A percentile compares a stretch with the other conserved stretches of the same genome.
Evolutionary conservation across 768 basidiomycete species (phyloP).

Genomic region (Hydnomerulius pinastri): DNA sequence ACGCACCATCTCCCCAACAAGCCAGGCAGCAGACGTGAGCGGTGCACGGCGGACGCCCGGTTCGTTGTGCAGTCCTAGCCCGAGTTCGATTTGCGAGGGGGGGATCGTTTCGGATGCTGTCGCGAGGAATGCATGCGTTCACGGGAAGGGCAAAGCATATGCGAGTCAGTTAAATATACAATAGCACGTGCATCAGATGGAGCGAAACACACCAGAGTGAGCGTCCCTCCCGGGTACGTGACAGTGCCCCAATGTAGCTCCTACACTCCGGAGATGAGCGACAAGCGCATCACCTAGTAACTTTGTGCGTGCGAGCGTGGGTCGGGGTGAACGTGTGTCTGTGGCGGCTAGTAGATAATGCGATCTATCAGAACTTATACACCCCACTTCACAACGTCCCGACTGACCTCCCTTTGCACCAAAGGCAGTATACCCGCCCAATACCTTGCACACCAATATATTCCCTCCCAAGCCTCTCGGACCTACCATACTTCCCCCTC

Average conservation of each 20-base stretch:
- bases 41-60: conserved; percentile 35
- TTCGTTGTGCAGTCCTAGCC: conserved; percentile 60
- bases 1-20: conserved; percentile 31
- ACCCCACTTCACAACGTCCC: no score
- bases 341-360: neutral
- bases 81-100: conserved; percentile 38
- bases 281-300: conserved; percentile 35
- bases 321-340: neutral
- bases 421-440: conserved; percentile 46
- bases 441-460: conserved; percentile 56
- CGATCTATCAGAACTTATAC: neutral
- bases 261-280: conserved; percentile 35
- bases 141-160: no score
- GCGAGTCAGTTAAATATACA: no score
- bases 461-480: conserved; percentile 51
- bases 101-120: conserved; percentile 8
- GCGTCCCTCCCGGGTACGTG: conserved; percentile 51
- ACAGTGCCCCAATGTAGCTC: conserved; percentile 52
- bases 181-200: no score
- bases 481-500: conserved; percentile 39
- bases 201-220: conserved; percentile 10
- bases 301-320: conserved; percentile 21
- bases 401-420: conserved; percentile 36
- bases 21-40: conserved; percentile 23
- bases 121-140: no score